phyloP scores from a whole-genome alignment of 768 basidiomycete species.

The Lactarius quietus region DNA sequence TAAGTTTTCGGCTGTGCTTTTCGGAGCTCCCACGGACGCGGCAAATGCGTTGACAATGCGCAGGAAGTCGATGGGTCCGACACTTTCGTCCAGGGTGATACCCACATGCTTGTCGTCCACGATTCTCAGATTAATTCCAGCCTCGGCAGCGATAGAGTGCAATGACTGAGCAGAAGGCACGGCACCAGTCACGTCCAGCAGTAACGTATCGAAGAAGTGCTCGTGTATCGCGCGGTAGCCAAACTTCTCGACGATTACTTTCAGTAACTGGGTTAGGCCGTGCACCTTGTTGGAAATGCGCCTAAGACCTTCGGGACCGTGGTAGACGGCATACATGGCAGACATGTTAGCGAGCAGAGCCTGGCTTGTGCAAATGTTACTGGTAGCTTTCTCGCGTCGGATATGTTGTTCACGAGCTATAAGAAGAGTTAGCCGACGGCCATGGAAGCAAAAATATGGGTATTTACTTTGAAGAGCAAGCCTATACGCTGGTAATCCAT shows the following conservation, averaged over 20 bases:
- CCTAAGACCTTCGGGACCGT: slow-evolving; percentile 82
- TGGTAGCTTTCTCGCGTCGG: slow-evolving; percentile 96
- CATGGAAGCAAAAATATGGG: background rate
- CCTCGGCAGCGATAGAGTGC: slow-evolving; percentile 61
- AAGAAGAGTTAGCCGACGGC: background rate
- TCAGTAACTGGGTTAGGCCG: slow-evolving; percentile 75
- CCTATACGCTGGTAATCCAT: slow-evolving; percentile 86
- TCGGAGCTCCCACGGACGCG: slow-evolving; percentile 50
- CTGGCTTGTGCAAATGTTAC: slow-evolving; percentile 97
- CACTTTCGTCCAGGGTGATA: slow-evolving; percentile 90
- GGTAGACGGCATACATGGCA: slow-evolving; percentile 97
- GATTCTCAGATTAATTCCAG: slow-evolving; percentile 78
- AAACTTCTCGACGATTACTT: slow-evolving; percentile 56
- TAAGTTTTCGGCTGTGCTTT: slow-evolving; percentile 47
- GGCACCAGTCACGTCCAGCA: slow-evolving; percentile 65
- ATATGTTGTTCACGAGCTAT: slow-evolving; percentile 95
- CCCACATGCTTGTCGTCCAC: slow-evolving; percentile 77
- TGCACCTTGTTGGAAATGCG: slow-evolving; percentile 92
- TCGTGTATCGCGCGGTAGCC: slow-evolving; percentile 72
- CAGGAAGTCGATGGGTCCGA: slow-evolving; percentile 69
- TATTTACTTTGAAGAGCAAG: slow-evolving; percentile 88
- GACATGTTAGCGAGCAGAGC: slow-evolving; percentile 99
- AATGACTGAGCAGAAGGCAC: slow-evolving; percentile 54
- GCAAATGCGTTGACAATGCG: slow-evolving; percentile 80
- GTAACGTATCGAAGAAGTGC: slow-evolving; percentile 91